Percentiles rank a stretch among this genome's conserved stretches.
Evolutionary conservation across 2,329 filamentous ascomycete genomes (phyloP).

Genomic region (Hawksworthiomyces lignivorus): DNA sequence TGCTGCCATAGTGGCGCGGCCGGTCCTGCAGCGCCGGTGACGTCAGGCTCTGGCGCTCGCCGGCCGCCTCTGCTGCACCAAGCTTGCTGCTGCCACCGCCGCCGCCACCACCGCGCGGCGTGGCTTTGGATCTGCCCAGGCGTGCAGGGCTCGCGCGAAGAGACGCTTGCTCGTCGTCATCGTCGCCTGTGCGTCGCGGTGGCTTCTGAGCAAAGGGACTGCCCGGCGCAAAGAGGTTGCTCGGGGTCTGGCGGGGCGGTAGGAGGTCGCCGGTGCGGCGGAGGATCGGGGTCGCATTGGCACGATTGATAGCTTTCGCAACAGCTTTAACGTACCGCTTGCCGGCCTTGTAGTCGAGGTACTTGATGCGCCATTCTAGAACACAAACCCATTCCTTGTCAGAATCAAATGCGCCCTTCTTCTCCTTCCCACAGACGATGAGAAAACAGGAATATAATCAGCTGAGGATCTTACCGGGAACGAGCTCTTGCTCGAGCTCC

Average conservation of each 20-base stretch:
- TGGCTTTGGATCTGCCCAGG: constrained; percentile 14
- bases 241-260: constrained; percentile 25
- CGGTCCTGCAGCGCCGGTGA: constrained; percentile 27
- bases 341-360: constrained; percentile 89
- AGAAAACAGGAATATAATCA: background rate
- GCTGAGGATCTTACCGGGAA: constrained; percentile 55
- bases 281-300: constrained; percentile 39
- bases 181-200: constrained; percentile 14
- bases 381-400: too few relatives aligned
- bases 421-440: too few relatives aligned
- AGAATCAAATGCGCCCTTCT: too few relatives aligned
- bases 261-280: constrained; percentile 24
- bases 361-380: constrained; percentile 83
- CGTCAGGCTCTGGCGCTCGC: constrained; percentile 35
- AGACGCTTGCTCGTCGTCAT: constrained; percentile 15
- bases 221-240: constrained; percentile 14
- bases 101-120: background rate
- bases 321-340: constrained; percentile 92
- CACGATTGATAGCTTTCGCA: constrained; percentile 59
- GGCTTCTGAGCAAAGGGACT: constrained; percentile 18
- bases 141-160: constrained; percentile 21
- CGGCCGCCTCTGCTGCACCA: too few relatives aligned
- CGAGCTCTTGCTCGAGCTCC: constrained; percentile 78
- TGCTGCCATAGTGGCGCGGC: constrained; percentile 44
- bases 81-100: too few relatives aligned